A percentile compares a stretch with the other conserved stretches of the same genome.
Evolutionary conservation across 306 rosid genomes (phyloP).

Genomic region (Arachis hypogaea): DNA sequence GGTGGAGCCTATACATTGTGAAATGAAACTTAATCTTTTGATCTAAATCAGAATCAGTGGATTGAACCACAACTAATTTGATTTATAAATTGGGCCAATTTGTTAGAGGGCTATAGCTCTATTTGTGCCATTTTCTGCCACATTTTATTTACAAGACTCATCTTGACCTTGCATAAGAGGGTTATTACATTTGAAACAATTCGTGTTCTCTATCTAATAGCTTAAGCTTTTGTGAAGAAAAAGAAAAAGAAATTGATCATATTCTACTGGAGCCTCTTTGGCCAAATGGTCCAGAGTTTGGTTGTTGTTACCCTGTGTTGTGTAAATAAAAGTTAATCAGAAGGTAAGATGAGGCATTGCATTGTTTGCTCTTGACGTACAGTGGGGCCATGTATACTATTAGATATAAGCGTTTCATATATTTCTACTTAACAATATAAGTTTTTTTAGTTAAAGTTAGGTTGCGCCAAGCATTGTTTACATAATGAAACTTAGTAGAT

Average conservation of each 20-base stretch:
- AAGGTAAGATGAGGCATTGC: not conserved
- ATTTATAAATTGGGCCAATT: not conserved
- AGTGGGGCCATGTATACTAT: not conserved
- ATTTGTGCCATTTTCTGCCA: not conserved
- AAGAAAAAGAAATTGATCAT: no score
- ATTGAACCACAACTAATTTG: not conserved
- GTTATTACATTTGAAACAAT: no score
- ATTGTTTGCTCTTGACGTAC: not conserved
- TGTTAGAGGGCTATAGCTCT: not conserved
- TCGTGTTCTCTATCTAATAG: not conserved
- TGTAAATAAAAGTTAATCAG: not conserved
- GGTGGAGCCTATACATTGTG: not conserved
- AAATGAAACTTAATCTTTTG: constrained; percentile 13
- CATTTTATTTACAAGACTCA: not conserved
- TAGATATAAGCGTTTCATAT: not conserved
- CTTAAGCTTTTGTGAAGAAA: not conserved
- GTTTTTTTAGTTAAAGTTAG: not conserved
- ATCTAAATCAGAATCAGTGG: constrained; percentile 7
- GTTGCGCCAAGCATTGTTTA: not conserved
- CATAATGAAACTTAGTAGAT: constrained; percentile 9
- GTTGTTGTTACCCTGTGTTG: not conserved
- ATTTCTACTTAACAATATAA: no score
- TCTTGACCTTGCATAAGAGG: not conserved
- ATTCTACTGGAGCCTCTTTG: not conserved
- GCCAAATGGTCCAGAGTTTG: not conserved